Evolutionary conservation across 306 rosid species (phyloP), one percentile per base, ranked within the genome.

Genomic region (Cucurbita argyrosperma): DNA sequence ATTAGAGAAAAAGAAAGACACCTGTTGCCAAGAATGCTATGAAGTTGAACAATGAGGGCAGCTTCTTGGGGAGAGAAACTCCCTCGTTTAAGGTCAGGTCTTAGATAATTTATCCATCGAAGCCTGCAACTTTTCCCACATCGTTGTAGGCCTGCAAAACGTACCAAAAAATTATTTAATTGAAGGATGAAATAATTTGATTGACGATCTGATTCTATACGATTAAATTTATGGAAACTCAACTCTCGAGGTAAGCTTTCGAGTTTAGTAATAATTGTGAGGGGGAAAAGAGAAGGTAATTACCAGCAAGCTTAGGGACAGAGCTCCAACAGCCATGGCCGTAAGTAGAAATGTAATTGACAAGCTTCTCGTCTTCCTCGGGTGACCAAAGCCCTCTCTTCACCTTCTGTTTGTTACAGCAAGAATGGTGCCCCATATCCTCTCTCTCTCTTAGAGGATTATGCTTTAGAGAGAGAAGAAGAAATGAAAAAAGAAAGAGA

Each of bases 241-340:
- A 1, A 23, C n/a, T n/a, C n/a, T n/a, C n/a, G n/a, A n/a, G n/a
- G n/a, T n/a, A n/a, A n/a, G 35, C 10, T 39, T 39, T n/a, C 11
- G 35, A 42, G 71, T 10, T 63, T 7, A 15, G 12, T 38, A 8
- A 10, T 38, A n/a, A 61, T 16, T 61, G 15, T 14, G 14, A 23
- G 16, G 39, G n/a, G 16, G 8, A 10, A 45, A 43, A 43, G 19
- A 21, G 72, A 19, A 43, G 45, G 13, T 0, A 26, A 39, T 5
- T 47, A 83, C 99, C 99, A 21, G 96, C 95, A 83, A 83, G 99
- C 80, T 88, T 89, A 6, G 99, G 99, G 72, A 94, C 95, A 76
- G 99, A 89, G 64, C 99, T 91, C 99, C 99, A 91, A 80, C 96
- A 89, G 75, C 99, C 99, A 70, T 90, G 99, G 80, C 99, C 96